A percentile compares a stretch with the other conserved stretches of the same genome.
Evolutionary conservation across 2,329 filamentous ascomycete species (phyloP).

Genomic region (Calonectria ilicicola): DNA sequence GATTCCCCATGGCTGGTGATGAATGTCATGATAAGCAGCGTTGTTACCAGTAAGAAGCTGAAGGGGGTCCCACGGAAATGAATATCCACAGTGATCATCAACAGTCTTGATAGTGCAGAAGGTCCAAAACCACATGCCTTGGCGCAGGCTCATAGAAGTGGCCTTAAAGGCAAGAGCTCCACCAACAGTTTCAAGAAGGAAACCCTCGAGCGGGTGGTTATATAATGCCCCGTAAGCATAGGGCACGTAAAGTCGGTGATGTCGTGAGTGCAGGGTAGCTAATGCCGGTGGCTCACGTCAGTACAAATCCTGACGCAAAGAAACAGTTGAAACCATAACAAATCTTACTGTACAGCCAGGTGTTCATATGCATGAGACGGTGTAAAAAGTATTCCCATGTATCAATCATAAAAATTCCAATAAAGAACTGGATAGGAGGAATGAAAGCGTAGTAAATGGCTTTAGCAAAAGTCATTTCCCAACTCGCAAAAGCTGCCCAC

Average conservation of each 20-base stretch:
- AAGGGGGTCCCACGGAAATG: constrained; percentile 94
- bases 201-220: constrained; percentile 95
- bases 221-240: constrained; percentile 99
- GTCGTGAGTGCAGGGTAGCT: constrained; percentile 93
- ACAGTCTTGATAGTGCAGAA: constrained; percentile 95
- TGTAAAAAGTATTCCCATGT: constrained; percentile 99
- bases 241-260: constrained; percentile 96
- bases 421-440: constrained; percentile 80
- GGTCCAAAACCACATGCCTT: constrained; percentile 91
- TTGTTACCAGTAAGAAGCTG: constrained; percentile 96
- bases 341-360: constrained; percentile 89
- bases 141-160: constrained; percentile 84
- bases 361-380: constrained; percentile 96
- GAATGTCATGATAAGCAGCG: constrained; percentile 95
- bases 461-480: constrained; percentile 83
- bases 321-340: not conserved
- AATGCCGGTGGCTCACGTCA: constrained; percentile 65
- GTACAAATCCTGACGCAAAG: constrained; percentile 10
- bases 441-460: constrained; percentile 83
- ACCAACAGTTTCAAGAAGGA: constrained; percentile 91
- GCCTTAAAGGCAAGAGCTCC: constrained; percentile 86
- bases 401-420: constrained; percentile 84
- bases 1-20: constrained; percentile 99
- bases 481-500: constrained; percentile 81
- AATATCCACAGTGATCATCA: constrained; percentile 96